Base-by-base conservation (phyloP, 495 filamentous ascomycete species). In the Rhizodiscina lignyota region DNA sequence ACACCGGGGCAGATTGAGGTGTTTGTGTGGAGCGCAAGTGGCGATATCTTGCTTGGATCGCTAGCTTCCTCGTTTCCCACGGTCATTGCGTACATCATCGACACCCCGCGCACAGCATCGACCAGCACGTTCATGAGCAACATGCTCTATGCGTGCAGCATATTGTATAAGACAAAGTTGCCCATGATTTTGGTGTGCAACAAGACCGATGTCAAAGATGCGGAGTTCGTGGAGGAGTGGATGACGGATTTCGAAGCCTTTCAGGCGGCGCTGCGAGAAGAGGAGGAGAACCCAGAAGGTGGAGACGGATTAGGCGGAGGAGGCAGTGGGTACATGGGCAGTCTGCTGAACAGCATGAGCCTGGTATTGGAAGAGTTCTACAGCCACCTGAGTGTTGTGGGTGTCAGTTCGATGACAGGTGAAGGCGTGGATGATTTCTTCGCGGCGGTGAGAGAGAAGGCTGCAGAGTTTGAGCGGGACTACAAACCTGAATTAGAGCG, bases 141-240 rank as follows among this genome's bases (percentile, higher is more conserved):
- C 62, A 97, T 97, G 89, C 74, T 97, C 17, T 96, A 97, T 55
- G 89, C 89, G 2, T 94, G 89, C 67, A 83, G 76, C 49, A 97
- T 97, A 40, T 67, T 97, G 1, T 97, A 97, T 68, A 96, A 96
- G 62, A 96, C 86, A 5, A 91, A 89, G 50, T 65, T 97, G 4
- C 89, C 89, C 2, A 96, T 97, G 87, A 89, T 97, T 17, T 55
- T 97, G 12, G 89, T 96, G 2, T 94, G 96, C 63, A 97, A 97
- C 60, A 97, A 97, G 63, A 92, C 86, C 0, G 89, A 97, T 52
- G 81, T 89, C 4, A 77, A 89, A 51, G 81, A 89, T 48, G 83
- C 86, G 2, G 67, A 66, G 16, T 94, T 93, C 47, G 89, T 83
- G 5, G 91, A 93, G 62, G 85, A 96, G 53, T 99, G 89, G 89